Evolutionary conservation across 2,329 filamentous ascomycete genomes (phyloP).

Genomic region (Colletotrichum sansevieriae): DNA sequence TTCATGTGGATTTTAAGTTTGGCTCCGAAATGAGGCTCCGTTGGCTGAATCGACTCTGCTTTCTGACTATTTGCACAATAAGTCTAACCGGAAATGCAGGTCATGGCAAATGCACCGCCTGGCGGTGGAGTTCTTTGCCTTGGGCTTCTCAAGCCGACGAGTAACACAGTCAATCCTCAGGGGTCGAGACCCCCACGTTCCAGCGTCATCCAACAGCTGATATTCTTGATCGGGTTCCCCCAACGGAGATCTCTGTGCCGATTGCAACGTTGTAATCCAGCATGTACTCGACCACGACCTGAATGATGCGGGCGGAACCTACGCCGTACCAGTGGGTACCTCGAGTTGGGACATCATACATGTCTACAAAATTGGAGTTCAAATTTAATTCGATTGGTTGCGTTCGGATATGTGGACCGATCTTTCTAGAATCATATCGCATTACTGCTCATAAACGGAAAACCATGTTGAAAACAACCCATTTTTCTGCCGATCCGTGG

Average conservation of each 20-base stretch:
- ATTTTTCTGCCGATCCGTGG: too few relatives aligned
- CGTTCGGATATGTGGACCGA: not conserved
- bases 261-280: conserved; percentile 61
- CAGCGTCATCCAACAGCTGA: not conserved
- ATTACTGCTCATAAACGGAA: too few relatives aligned
- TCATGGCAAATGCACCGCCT: not conserved
- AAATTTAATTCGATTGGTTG: not conserved
- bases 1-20: not conserved
- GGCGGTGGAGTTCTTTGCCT: not conserved
- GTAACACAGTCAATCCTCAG: not conserved
- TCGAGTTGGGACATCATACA: conserved; percentile 1
- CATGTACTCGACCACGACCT: conserved; percentile 59
- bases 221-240: conserved; percentile 57
- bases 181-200: not conserved
- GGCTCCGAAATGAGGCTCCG: too few relatives aligned
- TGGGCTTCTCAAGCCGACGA: not conserved
- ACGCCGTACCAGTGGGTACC: not conserved
- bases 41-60: not conserved
- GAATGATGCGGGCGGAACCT: not conserved
- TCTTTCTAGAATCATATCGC: too few relatives aligned
- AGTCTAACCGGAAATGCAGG: not conserved
- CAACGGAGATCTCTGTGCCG: conserved; percentile 59
- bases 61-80: not conserved
- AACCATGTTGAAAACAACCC: too few relatives aligned
- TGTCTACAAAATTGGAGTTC: not conserved